These are phyloP conservation scores for Podospora appendiculata DNA, from an alignment of 495 filamentous ascomycete species.

Conservation along the genomic window DNA sequence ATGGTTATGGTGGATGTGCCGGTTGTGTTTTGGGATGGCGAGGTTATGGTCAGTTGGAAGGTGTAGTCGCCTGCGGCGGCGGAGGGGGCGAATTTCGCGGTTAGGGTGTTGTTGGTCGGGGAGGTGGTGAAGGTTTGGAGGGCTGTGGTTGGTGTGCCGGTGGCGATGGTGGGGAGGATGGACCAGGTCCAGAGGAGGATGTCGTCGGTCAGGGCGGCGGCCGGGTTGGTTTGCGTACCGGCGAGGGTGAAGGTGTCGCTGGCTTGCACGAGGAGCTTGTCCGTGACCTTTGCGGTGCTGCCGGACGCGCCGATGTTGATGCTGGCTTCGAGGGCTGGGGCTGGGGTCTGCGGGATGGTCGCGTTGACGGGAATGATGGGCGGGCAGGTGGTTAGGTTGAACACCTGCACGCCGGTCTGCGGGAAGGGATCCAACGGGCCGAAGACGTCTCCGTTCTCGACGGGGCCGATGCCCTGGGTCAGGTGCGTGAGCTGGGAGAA, in stretches of 20 bases:
- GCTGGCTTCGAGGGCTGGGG: conserved; percentile 4
- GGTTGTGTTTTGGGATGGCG: conserved; percentile 4
- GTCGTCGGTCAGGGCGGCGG: conserved; percentile 2
- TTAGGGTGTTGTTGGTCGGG: conserved; percentile 1
- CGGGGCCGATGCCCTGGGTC: conserved; percentile 9
- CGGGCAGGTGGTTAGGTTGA: conserved; percentile 9
- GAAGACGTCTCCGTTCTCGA: conserved; percentile 10
- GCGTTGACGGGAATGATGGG: not conserved
- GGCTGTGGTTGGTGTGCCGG: conserved; percentile 7
- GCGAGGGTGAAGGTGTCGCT: conserved; percentile 13
- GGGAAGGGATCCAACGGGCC: conserved; percentile 16
- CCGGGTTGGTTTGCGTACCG: conserved; percentile 9
- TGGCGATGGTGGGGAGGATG: conserved; percentile 2
- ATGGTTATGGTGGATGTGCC: conserved; percentile 7
- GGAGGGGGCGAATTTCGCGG: conserved; percentile 4
- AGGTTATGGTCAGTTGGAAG: conserved; percentile 10
- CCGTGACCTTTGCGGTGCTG: not conserved
- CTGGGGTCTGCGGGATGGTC: not conserved
- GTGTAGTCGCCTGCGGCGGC: conserved; percentile 8
- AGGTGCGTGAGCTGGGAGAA: conserved; percentile 11
- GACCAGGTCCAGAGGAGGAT: conserved; percentile 10
- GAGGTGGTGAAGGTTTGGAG: conserved; percentile 8
- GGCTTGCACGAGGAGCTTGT: conserved; percentile 4
- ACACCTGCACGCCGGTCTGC: conserved; percentile 8
- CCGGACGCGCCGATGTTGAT: conserved; percentile 5